phyloP scores from a whole-genome alignment of 2,329 filamentous ascomycete genomes.

The Aspergillus pseudotamarii region DNA sequence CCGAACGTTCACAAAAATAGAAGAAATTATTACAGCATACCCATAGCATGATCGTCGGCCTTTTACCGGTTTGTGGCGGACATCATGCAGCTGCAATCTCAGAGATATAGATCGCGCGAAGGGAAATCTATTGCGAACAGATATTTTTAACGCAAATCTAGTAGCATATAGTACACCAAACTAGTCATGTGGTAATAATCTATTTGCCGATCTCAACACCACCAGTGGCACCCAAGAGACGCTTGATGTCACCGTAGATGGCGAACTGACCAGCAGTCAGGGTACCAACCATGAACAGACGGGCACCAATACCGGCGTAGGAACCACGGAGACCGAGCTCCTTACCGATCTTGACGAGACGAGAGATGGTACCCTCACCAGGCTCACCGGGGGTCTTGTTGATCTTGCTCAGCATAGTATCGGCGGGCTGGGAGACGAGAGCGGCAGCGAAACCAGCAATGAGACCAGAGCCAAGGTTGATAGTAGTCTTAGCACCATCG shows the following conservation, averaged over 20 bases:
- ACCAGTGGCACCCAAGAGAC: slow-evolving; percentile 69
- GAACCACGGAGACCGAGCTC: slow-evolving; percentile 80
- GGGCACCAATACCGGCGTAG: slow-evolving; percentile 79
- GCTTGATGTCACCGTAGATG: slow-evolving; percentile 80
- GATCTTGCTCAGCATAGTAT: slow-evolving; percentile 94
- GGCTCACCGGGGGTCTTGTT: slow-evolving; percentile 91
- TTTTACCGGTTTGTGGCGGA: background rate
- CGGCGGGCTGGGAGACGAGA: slow-evolving; percentile 83
- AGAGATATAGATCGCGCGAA: background rate
- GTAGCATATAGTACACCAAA: slow-evolving; percentile 25
- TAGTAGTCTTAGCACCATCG: slow-evolving; percentile 70
- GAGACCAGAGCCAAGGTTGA: slow-evolving; percentile 84
- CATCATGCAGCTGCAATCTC: background rate
- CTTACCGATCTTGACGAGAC: slow-evolving; percentile 84
- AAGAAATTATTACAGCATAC: background rate
- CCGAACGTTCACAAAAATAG: background rate
- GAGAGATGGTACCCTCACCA: slow-evolving; percentile 78
- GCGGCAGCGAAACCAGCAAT: slow-evolving; percentile 86
- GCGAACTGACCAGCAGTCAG: slow-evolving; percentile 81
- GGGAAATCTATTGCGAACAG: slow-evolving; percentile 22
- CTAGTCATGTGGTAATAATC: slow-evolving; percentile 20
- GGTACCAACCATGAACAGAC: slow-evolving; percentile 74
- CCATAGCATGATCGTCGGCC: background rate
- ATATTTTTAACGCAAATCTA: slow-evolving; percentile 22
- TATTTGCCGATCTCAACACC: slow-evolving; percentile 70